These are phyloP conservation scores for Apophysomyces ossiformis DNA, from an alignment of 371 early-diverging fungal genomes.

Conservation along the genomic window DNA sequence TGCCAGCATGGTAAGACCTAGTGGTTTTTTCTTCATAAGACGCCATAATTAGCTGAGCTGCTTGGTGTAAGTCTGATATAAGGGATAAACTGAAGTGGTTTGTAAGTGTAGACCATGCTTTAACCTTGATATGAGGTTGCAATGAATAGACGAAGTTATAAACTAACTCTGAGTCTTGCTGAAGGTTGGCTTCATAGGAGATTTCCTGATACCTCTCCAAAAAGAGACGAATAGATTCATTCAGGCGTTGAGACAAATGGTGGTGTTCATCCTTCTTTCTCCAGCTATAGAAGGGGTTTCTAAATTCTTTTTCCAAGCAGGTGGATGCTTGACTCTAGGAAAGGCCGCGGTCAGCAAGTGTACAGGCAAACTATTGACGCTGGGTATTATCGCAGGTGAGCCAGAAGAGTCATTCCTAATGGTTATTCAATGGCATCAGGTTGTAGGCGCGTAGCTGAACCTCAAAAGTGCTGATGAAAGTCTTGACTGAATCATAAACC, in stretches of 20 bases:
- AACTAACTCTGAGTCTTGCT: background rate
- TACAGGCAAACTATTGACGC: too few species aligned
- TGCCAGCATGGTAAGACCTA: too few species aligned
- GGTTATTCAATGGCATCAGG: too few species aligned
- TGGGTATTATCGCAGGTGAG: too few species aligned
- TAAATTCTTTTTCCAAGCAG: background rate
- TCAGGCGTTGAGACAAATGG: background rate
- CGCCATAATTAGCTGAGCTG: background rate
- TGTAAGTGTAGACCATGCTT: background rate
- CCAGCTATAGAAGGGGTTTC: background rate
- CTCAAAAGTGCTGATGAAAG: background rate
- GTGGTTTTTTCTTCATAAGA: background rate
- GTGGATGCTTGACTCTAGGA: too few species aligned
- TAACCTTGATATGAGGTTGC: background rate
- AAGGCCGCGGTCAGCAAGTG: too few species aligned
- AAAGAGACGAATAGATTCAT: background rate
- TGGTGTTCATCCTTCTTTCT: too few species aligned
- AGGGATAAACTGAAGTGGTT: background rate
- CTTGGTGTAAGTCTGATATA: background rate
- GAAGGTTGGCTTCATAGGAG: background rate
- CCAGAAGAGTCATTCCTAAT: too few species aligned
- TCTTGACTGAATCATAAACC: background rate
- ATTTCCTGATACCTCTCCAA: background rate
- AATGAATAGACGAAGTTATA: conserved; percentile 4
- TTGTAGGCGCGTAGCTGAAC: too few species aligned